Conservation (phyloP, 1,284 basidiomycete species). For the Kalmanozyma brasiliensis region DNA sequence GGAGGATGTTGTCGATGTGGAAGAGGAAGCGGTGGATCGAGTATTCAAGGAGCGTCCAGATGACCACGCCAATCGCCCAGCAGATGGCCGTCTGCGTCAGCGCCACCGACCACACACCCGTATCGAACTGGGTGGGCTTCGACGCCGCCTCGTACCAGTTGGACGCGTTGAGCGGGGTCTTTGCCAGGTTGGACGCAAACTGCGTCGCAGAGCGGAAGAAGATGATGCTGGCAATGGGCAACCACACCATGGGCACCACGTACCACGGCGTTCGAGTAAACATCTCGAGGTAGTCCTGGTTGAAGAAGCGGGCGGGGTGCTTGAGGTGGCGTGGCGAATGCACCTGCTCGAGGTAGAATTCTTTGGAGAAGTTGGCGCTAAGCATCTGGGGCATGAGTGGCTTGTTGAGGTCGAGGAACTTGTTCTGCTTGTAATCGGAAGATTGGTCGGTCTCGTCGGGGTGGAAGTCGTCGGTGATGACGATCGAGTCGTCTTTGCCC, state of each 20-base stretch:
- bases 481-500: conserved; percentile 71
- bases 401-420: conserved; percentile 90
- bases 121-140: conserved; percentile 67
- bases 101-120: conserved; percentile 33
- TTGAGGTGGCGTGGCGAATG: conserved; percentile 90
- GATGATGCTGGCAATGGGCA: conserved; percentile 85
- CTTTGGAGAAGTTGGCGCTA: conserved; percentile 86
- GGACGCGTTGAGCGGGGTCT: conserved; percentile 28
- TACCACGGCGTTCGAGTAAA: conserved; percentile 93
- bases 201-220: conserved; percentile 83
- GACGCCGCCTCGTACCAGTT: conserved; percentile 70
- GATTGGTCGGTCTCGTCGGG: conserved; percentile 60
- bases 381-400: conserved; percentile 87
- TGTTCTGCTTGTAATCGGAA: conserved; percentile 76
- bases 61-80: conserved; percentile 83
- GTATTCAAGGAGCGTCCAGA: conserved; percentile 98
- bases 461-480: conserved; percentile 72
- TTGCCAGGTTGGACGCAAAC: conserved; percentile 71
- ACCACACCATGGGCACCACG: conserved; percentile 91
- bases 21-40: conserved; percentile 96
- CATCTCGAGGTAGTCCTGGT: conserved; percentile 82
- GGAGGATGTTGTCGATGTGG: conserved; percentile 91
- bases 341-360: conserved; percentile 94
- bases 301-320: conserved; percentile 87
- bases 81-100: conserved; percentile 70